phyloP scores from a whole-genome alignment of 805 yeast genomes.

The Kregervanrija fluxuum region DNA sequence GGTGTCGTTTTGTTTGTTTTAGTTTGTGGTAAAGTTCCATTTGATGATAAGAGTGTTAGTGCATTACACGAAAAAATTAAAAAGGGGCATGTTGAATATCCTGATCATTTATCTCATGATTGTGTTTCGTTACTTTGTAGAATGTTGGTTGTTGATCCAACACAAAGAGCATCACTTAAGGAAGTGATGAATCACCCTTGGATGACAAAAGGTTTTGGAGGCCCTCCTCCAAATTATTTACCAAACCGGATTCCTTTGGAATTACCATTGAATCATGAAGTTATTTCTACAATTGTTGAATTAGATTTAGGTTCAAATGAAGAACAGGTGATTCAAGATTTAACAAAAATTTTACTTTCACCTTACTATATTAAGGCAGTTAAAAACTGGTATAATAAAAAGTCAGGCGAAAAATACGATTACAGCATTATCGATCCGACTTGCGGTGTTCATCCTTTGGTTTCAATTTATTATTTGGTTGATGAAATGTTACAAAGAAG shows the following conservation, averaged over 20 bases:
- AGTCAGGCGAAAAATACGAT: conserved; percentile 21
- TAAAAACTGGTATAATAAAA: conserved; percentile 51
- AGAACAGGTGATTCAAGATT: conserved; percentile 46
- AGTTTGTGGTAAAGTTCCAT: conserved; percentile 97
- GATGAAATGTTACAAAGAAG: conserved; percentile 76
- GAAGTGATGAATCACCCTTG: conserved; percentile 89
- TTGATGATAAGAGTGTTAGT: conserved; percentile 90
- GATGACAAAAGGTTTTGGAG: conserved; percentile 87
- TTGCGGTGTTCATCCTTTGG: conserved; percentile 76
- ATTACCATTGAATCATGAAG: conserved; percentile 58
- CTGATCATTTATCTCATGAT: conserved; percentile 69
- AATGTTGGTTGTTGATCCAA: conserved; percentile 90
- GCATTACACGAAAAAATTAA: conserved; percentile 91
- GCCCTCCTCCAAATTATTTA: conserved; percentile 58
- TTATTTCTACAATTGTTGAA: conserved; percentile 66
- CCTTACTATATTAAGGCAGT: conserved; percentile 58
- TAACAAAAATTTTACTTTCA: conserved; percentile 53
- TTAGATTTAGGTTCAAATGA: conserved; percentile 68
- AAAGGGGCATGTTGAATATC: conserved; percentile 87
- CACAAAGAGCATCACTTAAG: conserved; percentile 65
- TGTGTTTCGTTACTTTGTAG: conserved; percentile 73
- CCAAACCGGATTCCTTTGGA: conserved; percentile 74
- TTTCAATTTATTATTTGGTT: conserved; percentile 81
- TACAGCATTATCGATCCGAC: conserved; percentile 62
- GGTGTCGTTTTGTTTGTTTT: conserved; percentile 93